Conservation (phyloP, 2,329 filamentous ascomycete genomes). For the Fusarium sp. region DNA sequence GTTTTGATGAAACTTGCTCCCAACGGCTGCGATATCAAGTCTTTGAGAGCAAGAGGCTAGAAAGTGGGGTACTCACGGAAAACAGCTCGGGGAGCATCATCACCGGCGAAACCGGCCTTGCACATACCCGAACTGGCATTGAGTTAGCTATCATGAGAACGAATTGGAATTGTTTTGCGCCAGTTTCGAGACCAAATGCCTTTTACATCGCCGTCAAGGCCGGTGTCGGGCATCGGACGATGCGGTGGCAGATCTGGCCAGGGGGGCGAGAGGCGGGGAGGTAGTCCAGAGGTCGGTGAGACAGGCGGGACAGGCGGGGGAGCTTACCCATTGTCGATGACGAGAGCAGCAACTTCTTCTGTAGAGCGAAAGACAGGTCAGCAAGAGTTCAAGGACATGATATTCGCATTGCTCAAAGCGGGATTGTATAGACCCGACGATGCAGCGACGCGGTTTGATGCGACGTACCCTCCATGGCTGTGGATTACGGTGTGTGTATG, state of each 20-base stretch:
- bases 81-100: constrained; percentile 99
- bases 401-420: constrained; percentile 40
- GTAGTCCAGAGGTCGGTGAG: constrained; percentile 55
- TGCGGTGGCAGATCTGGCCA: constrained; percentile 43
- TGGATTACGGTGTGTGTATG: constrained; percentile 58
- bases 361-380: constrained; percentile 62
- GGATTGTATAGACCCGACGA: constrained; percentile 45
- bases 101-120: constrained; percentile 99
- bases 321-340: constrained; percentile 99
- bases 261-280: constrained; percentile 40
- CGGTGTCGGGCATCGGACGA: constrained; percentile 44
- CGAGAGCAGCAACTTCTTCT: constrained; percentile 99
- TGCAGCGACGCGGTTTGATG: constrained; percentile 50
- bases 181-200: constrained; percentile 14
- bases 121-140: constrained; percentile 97
- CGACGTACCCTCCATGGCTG: constrained; percentile 70
- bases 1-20: constrained; percentile 23
- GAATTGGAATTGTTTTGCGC: constrained; percentile 10
- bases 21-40: constrained; percentile 36
- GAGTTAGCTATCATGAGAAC: constrained; percentile 56
- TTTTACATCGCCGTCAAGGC: constrained; percentile 30
- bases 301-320: constrained; percentile 52
- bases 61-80: constrained; percentile 87
- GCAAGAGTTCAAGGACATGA: constrained; percentile 50
- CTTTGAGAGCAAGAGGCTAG: constrained; percentile 35